Evolutionary conservation across 2,329 filamentous ascomycete species (phyloP).

Genomic region (Venturia asperata): DNA sequence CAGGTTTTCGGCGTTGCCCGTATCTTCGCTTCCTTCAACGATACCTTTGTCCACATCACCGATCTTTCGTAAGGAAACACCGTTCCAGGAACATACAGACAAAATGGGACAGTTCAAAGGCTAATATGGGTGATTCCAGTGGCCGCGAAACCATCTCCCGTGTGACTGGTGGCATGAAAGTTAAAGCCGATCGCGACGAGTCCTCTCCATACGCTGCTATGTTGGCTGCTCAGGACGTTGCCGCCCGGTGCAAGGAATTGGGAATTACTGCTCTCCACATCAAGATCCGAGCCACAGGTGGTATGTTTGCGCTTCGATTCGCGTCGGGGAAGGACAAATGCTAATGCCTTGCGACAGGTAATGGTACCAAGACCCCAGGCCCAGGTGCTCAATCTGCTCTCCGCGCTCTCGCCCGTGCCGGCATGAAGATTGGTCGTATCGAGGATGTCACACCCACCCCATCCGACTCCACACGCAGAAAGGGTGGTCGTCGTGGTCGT

Average conservation of each 20-base stretch:
- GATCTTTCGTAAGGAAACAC: constrained; percentile 61
- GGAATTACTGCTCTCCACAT: constrained; percentile 96
- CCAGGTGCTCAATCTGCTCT: constrained; percentile 98
- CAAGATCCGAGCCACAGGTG: constrained; percentile 99
- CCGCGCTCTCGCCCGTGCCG: constrained; percentile 95
- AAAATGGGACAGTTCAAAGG: constrained; percentile 30
- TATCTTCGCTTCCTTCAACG: constrained; percentile 79
- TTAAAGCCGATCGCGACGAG: constrained; percentile 99
- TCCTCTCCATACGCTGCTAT: constrained; percentile 99
- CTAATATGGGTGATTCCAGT: constrained; percentile 70
- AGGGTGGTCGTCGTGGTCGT: constrained; percentile 99
- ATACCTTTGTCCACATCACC: constrained; percentile 83
- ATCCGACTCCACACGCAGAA: constrained; percentile 98
- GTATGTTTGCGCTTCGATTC: constrained; percentile 45
- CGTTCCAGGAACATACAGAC: too few species aligned
- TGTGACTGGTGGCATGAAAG: constrained; percentile 99
- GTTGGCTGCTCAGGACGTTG: constrained; percentile 95
- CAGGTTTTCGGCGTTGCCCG: constrained; percentile 89
- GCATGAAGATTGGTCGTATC: constrained; percentile 99
- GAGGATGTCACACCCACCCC: constrained; percentile 99
- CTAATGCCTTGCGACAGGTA: constrained; percentile 46
- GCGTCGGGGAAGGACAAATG: background rate
- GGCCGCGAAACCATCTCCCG: constrained; percentile 99
- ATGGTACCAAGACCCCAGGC: constrained; percentile 99
- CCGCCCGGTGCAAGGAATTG: constrained; percentile 79